Base-by-base conservation (phyloP, 2,329 filamentous ascomycete genomes). In the Fusarium kyushuense region DNA sequence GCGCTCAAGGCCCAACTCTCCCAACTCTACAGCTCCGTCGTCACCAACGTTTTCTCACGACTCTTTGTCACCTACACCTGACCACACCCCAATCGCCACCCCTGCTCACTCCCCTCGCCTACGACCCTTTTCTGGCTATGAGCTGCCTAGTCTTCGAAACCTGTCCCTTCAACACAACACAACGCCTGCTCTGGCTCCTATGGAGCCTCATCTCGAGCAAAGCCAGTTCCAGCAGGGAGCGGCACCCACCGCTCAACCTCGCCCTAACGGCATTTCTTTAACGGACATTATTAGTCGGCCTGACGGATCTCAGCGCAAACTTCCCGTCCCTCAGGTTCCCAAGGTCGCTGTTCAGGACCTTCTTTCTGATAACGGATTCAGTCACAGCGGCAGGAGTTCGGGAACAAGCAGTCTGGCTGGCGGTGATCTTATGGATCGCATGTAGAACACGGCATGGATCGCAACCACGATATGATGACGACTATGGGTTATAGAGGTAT, bases 31-130 rank as follows among this genome's bases (percentile, higher is more conserved):
- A 3, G 95, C 95, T 47, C 96, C 96, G 21, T 97, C 95, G 27
- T 98, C 95, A 32, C 95, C 95, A 27, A 97, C 94, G 5, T 97
- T 97, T 79, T 97, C 95, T 3, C 94, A 97, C 81, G 94, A 97
- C 79, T 97, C 95, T 13, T 87, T 95, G 46, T 98, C 95, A 12
- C 96, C 95, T 6, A 99, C 95, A 3, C 96, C 95, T 13, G 95
- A 98, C 76, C 94, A 97, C 83, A 98, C 96, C n/a, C 95, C 95
- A n/a, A 89, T 98, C 57, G 95, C 94, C 29, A 99, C 95, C 7
- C 95, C 95, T 6, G 95, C 94, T 42, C 96, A 98, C 80, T 97
- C 94, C 19, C 96, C 96, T 52, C 92, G 96, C 42, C 85, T 99
- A 71, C 88, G 94, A 63, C 93, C 95, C 5, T 91, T 92, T 75